A percentile compares a stretch with the other conserved stretches of the same genome.
These are phyloP conservation scores for Kockiozyma suomiensis DNA, from an alignment of 805 yeast species.

Conservation along the genomic window DNA sequence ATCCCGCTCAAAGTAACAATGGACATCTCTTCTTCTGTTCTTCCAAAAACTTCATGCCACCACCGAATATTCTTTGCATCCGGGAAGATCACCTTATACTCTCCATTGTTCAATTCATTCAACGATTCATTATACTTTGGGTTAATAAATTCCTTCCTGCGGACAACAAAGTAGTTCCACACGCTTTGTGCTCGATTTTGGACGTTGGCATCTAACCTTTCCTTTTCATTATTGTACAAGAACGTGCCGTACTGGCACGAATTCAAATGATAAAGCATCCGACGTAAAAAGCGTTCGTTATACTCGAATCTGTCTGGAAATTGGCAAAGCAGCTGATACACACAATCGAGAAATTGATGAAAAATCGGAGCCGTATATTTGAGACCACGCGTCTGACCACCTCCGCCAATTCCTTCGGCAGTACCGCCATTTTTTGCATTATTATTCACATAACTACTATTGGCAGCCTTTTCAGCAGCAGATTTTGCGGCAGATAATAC, in stretches of 20 bases:
- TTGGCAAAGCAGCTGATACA: slow-evolving; percentile 75
- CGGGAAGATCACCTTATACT: slow-evolving; percentile 56
- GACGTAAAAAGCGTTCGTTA: slow-evolving; percentile 81
- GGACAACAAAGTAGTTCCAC: slow-evolving; percentile 90
- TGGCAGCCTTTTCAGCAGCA: slow-evolving; percentile 25
- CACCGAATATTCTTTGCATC: slow-evolving; percentile 66
- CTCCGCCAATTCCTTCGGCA: slow-evolving; percentile 14
- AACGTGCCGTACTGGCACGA: slow-evolving; percentile 96
- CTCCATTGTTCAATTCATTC: slow-evolving; percentile 37
- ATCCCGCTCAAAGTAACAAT: slow-evolving; percentile 28
- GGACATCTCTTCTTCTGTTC: slow-evolving; percentile 70
- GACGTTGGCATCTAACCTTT: slow-evolving; percentile 52
- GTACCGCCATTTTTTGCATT: slow-evolving; percentile 15
- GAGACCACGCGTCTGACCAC: slow-evolving; percentile 15
- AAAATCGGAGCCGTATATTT: slow-evolving; percentile 86
- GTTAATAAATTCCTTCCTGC: slow-evolving; percentile 70
- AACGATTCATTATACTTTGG: slow-evolving; percentile 45
- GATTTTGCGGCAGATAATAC: slow-evolving; percentile 49
- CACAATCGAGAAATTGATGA: slow-evolving; percentile 90
- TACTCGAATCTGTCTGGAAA: slow-evolving; percentile 77
- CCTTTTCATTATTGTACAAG: slow-evolving; percentile 71
- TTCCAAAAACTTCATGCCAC: slow-evolving; percentile 88
- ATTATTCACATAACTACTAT: slow-evolving; percentile 12
- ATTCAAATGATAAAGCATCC: slow-evolving; percentile 83
- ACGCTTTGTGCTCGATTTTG: slow-evolving; percentile 66